Evolutionary conservation across 2,329 filamentous ascomycete genomes (phyloP).

Genomic region (Sporothrix pseudoabietina): DNA sequence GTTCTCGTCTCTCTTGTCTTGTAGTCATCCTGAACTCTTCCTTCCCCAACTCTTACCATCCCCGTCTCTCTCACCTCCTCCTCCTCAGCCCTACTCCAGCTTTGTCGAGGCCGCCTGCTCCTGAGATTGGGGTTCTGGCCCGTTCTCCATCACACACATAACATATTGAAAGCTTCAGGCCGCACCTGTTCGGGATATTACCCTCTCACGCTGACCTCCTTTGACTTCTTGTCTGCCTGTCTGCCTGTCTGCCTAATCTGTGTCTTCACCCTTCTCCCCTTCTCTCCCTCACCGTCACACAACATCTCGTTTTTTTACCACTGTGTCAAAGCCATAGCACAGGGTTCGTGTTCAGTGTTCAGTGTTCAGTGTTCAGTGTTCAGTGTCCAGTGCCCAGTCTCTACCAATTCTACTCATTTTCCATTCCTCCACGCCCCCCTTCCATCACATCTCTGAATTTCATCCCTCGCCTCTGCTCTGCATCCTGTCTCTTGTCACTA

Average conservation of each 20-base stretch:
- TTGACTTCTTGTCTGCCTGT: not conserved
- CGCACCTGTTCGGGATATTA: not conserved
- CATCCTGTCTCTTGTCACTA: not conserved
- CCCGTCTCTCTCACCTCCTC: not conserved
- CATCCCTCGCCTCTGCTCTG: not conserved
- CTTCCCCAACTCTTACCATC: not conserved
- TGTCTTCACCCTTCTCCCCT: not conserved
- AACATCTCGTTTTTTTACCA: conserved; percentile 17
- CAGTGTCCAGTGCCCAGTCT: not conserved
- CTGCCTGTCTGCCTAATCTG: conserved; percentile 1
- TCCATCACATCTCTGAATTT: conserved; percentile 22
- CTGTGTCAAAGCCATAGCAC: conserved; percentile 17
- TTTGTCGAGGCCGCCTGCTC: not conserved
- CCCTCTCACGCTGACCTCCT: not conserved
- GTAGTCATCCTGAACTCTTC: not conserved
- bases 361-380: not conserved
- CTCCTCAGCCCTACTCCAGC: not conserved
- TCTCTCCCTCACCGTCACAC: not conserved
- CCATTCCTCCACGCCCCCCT: not conserved
- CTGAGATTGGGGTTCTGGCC: not conserved
- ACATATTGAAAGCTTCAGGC: not conserved
- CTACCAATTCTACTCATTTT: not conserved
- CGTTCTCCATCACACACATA: not conserved
- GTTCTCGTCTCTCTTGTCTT: not conserved
- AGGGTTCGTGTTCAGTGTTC: not conserved